Evolutionary conservation across 306 rosid species (phyloP).

Genomic region (Macrotyloma uniflorum): DNA sequence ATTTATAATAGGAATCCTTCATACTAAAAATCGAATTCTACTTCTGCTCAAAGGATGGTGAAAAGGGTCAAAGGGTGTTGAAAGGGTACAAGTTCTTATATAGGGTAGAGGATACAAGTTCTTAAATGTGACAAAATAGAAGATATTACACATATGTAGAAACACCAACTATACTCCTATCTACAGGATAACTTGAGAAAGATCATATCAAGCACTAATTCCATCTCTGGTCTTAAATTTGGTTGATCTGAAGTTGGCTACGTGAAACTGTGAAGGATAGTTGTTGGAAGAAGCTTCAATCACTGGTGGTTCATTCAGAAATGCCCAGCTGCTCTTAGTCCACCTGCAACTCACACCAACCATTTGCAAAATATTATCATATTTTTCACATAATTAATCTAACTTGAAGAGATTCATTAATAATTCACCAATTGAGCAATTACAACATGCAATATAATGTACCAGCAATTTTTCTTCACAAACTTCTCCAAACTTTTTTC

Average conservation of each 20-base stretch:
- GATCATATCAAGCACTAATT: conserved; percentile 42
- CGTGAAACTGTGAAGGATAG: conserved; percentile 65
- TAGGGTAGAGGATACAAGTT: no score
- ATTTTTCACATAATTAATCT: neutral
- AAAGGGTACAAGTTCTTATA: no score
- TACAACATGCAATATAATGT: neutral
- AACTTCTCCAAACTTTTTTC: conserved; percentile 47
- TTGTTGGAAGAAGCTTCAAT: conserved; percentile 53
- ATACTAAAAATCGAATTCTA: no score
- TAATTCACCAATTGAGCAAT: neutral
- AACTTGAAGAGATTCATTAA: no score
- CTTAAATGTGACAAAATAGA: neutral
- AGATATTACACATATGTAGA: neutral
- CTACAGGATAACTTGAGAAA: neutral
- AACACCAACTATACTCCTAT: neutral
- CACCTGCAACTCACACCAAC: conserved; percentile 60
- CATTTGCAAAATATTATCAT: neutral
- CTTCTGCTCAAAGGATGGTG: no score
- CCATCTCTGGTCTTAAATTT: conserved; percentile 29
- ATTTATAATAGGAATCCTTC: no score
- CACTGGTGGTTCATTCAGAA: conserved; percentile 79
- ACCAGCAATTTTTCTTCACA: conserved; percentile 64
- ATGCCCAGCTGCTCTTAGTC: conserved; percentile 85
- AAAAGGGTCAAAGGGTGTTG: no score
- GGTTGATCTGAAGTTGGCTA: conserved; percentile 44